Percentiles rank a stretch among this genome's conserved stretches.
phyloP scores from a whole-genome alignment of 768 basidiomycete genomes.

The Boletus edulis region DNA sequence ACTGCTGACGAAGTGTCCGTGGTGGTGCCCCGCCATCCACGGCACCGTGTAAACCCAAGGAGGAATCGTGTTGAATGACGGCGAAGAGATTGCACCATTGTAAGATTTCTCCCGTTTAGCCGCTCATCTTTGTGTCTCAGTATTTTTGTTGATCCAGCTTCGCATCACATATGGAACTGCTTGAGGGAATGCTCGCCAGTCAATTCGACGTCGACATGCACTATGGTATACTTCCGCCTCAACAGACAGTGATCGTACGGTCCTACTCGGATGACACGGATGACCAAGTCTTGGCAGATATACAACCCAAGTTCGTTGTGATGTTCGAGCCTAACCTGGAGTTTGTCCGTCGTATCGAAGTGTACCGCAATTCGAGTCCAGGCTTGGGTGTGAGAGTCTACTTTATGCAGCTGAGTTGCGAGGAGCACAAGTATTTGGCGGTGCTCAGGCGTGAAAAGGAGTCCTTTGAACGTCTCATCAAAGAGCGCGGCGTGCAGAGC shows the following conservation, averaged over 20 bases:
- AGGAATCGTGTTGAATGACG: slow-evolving; percentile 19
- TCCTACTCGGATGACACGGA: slow-evolving; percentile 92
- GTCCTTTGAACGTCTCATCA: slow-evolving; percentile 88
- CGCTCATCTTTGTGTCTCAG: not conserved
- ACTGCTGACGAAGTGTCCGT: slow-evolving; percentile 55
- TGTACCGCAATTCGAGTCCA: slow-evolving; percentile 82
- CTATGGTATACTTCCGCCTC: slow-evolving; percentile 77
- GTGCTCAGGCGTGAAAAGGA: slow-evolving; percentile 90
- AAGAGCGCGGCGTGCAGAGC: slow-evolving; percentile 91
- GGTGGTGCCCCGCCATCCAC: slow-evolving; percentile 56
- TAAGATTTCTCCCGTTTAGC: slow-evolving; percentile 34
- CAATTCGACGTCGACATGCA: slow-evolving; percentile 56
- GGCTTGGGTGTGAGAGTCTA: slow-evolving; percentile 86
- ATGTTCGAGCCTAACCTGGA: slow-evolving; percentile 96
- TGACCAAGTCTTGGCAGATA: slow-evolving; percentile 81
- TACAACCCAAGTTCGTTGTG: slow-evolving; percentile 88
- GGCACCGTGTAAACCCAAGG: slow-evolving; percentile 8
- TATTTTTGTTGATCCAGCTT: slow-evolving; percentile 8
- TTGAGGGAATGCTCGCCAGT: slow-evolving; percentile 26
- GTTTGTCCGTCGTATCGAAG: slow-evolving; percentile 91
- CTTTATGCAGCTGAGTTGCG: slow-evolving; percentile 89
- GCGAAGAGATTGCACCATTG: slow-evolving; percentile 54
- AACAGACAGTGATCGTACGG: slow-evolving; percentile 81
- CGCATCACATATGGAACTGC: slow-evolving; percentile 20
- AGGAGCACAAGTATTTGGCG: slow-evolving; percentile 94